phyloP scores from a whole-genome alignment of 2,329 filamentous ascomycete species.

The Paramyrothecium roridum region DNA sequence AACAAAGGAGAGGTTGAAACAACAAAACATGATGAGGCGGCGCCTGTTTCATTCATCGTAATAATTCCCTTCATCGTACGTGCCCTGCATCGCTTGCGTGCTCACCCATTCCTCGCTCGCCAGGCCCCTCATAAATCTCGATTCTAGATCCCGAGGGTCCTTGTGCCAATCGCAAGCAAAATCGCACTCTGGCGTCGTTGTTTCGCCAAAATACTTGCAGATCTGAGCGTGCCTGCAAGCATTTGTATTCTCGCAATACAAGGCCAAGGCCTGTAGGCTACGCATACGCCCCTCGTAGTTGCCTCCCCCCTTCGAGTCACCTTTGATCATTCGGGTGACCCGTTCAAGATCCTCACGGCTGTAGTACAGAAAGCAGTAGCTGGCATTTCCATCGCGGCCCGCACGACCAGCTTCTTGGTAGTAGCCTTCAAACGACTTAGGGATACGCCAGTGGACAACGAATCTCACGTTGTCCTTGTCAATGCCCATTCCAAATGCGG shows the following conservation, averaged over 20 bases:
- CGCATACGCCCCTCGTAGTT: slow-evolving; percentile 51
- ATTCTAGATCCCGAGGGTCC: slow-evolving; percentile 55
- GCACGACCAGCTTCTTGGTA: slow-evolving; percentile 94
- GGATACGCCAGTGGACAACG: slow-evolving; percentile 90
- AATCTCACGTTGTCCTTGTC: slow-evolving; percentile 95
- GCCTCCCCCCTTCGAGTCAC: slow-evolving; percentile 36
- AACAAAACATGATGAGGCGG: background rate
- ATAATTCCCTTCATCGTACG: slow-evolving; percentile 44
- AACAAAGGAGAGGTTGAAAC: background rate
- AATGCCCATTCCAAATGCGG: slow-evolving; percentile 96
- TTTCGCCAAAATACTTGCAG: slow-evolving; percentile 74
- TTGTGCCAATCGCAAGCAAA: slow-evolving; percentile 80
- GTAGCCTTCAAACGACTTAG: slow-evolving; percentile 92
- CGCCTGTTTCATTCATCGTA: slow-evolving; percentile 40
- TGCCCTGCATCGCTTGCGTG: slow-evolving; percentile 57
- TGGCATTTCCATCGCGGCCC: slow-evolving; percentile 83
- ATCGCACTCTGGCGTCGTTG: slow-evolving; percentile 56
- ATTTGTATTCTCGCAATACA: slow-evolving; percentile 76
- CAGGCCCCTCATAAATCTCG: slow-evolving; percentile 52
- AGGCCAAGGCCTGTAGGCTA: slow-evolving; percentile 66
- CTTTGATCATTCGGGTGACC: slow-evolving; percentile 54
- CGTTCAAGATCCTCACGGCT: slow-evolving; percentile 82
- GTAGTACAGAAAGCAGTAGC: slow-evolving; percentile 87
- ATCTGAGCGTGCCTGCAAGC: slow-evolving; percentile 75
- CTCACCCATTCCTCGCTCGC: slow-evolving; percentile 61